Percentiles rank a stretch among this genome's conserved stretches.
Conservation (phyloP, 2,329 filamentous ascomycete species). For the Hymenoscyphus infarciens region DNA sequence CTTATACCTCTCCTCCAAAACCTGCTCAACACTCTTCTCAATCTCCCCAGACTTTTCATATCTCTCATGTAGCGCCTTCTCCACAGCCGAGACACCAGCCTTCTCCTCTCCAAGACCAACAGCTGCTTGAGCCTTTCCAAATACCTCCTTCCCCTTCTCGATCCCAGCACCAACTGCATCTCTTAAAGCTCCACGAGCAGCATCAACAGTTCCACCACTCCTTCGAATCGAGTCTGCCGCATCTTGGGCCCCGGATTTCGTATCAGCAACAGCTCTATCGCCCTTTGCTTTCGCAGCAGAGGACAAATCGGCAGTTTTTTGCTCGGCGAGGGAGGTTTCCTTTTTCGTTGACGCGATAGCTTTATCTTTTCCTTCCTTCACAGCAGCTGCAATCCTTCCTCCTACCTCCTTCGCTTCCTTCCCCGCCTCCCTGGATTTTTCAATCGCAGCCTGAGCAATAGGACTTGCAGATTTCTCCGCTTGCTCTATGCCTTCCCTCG, state of each 20-base stretch:
- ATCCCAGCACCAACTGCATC: conserved; percentile 35
- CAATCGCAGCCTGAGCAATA: conserved; percentile 37
- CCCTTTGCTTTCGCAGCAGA: conserved; percentile 34
- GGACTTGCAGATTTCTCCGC: conserved; percentile 35
- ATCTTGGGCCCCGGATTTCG: conserved; percentile 27
- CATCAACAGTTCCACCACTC: conserved; percentile 38
- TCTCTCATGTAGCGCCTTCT: conserved; percentile 51
- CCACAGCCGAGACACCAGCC: conserved; percentile 29
- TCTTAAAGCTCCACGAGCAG: conserved; percentile 39
- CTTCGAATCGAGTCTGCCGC: conserved; percentile 22
- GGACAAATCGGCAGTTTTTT: conserved; percentile 28
- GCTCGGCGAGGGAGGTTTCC: conserved; percentile 23
- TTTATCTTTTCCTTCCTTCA: conserved; percentile 13
- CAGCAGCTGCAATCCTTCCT: conserved; percentile 22
- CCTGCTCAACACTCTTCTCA: conserved; percentile 50
- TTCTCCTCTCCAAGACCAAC: conserved; percentile 38
- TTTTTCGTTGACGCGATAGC: conserved; percentile 22
- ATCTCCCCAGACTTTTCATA: conserved; percentile 43
- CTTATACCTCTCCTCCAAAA: conserved; percentile 53
- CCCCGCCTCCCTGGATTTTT: conserved; percentile 39
- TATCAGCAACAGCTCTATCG: conserved; percentile 24
- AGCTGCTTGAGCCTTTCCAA: conserved; percentile 40
- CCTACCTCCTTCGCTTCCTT: conserved; percentile 29
- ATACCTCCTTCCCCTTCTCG: conserved; percentile 37
- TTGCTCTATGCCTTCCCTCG: conserved; percentile 30